A percentile compares a stretch with the other conserved stretches of the same genome.
Evolutionary conservation across 2,329 filamentous ascomycete genomes (phyloP).

Genomic region (Xylaria sp.): DNA sequence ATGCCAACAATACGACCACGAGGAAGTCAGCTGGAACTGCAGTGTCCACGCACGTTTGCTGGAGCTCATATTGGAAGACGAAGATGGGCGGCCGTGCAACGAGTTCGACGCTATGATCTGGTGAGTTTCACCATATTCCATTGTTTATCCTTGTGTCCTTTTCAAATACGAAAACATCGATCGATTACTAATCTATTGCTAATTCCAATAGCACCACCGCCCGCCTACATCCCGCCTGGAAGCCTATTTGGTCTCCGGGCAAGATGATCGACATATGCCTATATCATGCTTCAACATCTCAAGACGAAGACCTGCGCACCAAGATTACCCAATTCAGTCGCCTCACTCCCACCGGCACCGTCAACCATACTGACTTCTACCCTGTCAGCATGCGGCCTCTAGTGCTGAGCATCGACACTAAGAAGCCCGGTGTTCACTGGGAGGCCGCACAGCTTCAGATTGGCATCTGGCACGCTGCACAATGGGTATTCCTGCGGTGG

Average conservation of each 20-base stretch:
- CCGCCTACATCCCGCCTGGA: slow-evolving; percentile 10
- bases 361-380: slow-evolving; percentile 21
- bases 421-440: slow-evolving; percentile 16
- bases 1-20: slow-evolving; percentile 12
- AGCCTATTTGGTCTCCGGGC: slow-evolving; percentile 1
- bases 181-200: too few species aligned
- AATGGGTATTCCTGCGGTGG: slow-evolving; percentile 29
- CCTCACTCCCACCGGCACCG: slow-evolving; percentile 9
- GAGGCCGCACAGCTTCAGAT: slow-evolving; percentile 20
- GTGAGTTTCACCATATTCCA: too few species aligned
- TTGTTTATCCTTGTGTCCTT: too few species aligned
- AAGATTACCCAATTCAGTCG: slow-evolving; percentile 3
- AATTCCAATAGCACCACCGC: slow-evolving; percentile 3
- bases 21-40: slow-evolving; percentile 21
- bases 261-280: slow-evolving; percentile 23
- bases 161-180: too few species aligned
- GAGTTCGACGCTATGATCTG: too few species aligned
- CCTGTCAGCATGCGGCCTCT: slow-evolving; percentile 15
- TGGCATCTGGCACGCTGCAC: slow-evolving; percentile 27
- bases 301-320: slow-evolving; percentile 8
- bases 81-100: too few species aligned
- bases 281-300: neutral
- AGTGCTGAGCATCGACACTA: slow-evolving; percentile 21
- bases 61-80: too few species aligned
- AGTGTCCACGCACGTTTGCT: too few species aligned